Conservation (phyloP, 148 eudicot genomes). For the Heliamphora exappendiculata region DNA sequence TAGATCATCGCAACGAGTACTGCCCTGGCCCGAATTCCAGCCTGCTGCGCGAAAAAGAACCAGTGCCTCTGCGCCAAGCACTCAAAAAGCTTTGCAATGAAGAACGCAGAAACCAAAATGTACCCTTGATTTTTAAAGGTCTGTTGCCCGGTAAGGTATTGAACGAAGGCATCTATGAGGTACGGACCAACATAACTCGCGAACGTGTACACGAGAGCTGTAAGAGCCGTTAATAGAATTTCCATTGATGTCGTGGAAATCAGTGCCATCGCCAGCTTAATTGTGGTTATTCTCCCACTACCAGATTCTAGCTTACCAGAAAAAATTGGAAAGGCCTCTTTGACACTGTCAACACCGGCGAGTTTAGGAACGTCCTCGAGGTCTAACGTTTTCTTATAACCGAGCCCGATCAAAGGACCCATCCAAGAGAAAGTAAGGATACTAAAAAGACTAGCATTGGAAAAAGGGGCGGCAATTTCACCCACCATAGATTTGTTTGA, state of each 20-base stretch:
- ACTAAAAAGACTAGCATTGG: conserved; percentile 39
- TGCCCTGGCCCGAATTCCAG: conserved; percentile 41
- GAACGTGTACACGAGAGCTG: conserved; percentile 28
- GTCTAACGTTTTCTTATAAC: conserved; percentile 44
- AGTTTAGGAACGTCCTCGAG: conserved; percentile 58
- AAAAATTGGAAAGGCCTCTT: conserved; percentile 32
- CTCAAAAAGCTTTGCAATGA: conserved; percentile 44
- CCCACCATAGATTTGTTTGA: conserved; percentile 11
- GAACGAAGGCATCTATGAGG: conserved; percentile 47
- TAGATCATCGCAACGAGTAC: conserved; percentile 46
- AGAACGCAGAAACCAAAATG: conserved; percentile 32
- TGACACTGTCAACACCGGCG: conserved; percentile 33
- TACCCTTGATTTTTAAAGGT: conserved; percentile 32
- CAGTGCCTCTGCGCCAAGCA: conserved; percentile 44
- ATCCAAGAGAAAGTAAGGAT: conserved; percentile 45
- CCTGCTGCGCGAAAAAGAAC: conserved; percentile 33
- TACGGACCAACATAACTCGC: conserved; percentile 47
- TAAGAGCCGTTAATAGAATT: conserved; percentile 27
- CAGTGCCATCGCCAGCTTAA: conserved; percentile 41
- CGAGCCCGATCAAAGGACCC: conserved; percentile 30
- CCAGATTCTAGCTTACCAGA: conserved; percentile 25
- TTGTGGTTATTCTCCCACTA: conserved; percentile 27
- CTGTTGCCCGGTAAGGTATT: conserved; percentile 44
- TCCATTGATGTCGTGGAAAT: conserved; percentile 30
- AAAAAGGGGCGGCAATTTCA: conserved; percentile 27